A percentile compares a stretch with the other conserved stretches of the same genome.
Conservation (phyloP, 176 grass and related monocot species). For the Oryza meyeriana region DNA sequence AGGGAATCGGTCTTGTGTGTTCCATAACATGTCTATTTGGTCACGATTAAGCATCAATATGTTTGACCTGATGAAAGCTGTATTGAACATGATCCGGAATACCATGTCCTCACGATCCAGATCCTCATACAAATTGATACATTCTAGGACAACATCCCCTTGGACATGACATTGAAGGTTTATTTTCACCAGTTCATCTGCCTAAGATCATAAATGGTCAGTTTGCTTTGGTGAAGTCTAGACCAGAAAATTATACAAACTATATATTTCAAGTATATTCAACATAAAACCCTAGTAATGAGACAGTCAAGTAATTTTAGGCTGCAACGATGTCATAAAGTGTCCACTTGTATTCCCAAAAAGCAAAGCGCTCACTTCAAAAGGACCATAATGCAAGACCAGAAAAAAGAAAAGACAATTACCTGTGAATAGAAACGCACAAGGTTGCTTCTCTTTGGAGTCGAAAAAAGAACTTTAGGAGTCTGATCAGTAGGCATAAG, state of each 20-base stretch:
- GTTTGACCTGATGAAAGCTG: constrained; percentile 84
- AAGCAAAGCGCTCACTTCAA: background rate
- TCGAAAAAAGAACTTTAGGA: constrained; percentile 90
- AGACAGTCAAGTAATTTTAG: background rate
- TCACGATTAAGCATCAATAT: constrained; percentile 81
- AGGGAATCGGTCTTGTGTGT: constrained; percentile 60
- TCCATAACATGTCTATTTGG: constrained; percentile 79
- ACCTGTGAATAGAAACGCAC: constrained; percentile 82
- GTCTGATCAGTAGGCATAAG: constrained; percentile 61
- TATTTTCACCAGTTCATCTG: constrained; percentile 83
- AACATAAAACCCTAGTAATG: background rate
- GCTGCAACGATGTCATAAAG: background rate
- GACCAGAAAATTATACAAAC: constrained; percentile 24
- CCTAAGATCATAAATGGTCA: constrained; percentile 55
- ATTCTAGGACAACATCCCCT: constrained; percentile 93
- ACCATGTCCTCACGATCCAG: constrained; percentile 78
- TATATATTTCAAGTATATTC: constrained; percentile 12
- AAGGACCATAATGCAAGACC: background rate
- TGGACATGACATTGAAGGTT: constrained; percentile 80
- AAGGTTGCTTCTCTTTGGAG: constrained; percentile 59
- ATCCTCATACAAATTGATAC: constrained; percentile 67
- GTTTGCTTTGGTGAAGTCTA: background rate
- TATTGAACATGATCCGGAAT: constrained; percentile 87
- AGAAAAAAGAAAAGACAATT: constrained; percentile 19
- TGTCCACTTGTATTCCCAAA: too few relatives aligned